Conservation (phyloP, 2,329 filamentous ascomycete genomes). For the Pestalotiopsis fici region DNA sequence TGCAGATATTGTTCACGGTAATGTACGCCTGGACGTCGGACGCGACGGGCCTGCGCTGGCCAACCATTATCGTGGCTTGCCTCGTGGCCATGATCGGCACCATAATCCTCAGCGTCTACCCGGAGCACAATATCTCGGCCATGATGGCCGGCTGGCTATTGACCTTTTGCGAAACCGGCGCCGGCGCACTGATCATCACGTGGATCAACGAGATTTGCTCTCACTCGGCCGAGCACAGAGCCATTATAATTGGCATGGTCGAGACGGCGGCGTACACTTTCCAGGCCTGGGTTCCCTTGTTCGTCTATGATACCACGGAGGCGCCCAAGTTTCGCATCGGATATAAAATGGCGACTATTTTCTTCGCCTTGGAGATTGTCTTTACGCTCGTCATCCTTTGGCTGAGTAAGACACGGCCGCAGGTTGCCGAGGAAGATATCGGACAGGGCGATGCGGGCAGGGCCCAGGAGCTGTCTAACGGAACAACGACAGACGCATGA, state of each 20-base stretch:
- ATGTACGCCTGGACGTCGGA: constrained; percentile 55
- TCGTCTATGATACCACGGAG: constrained; percentile 35
- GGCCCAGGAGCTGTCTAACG: background rate
- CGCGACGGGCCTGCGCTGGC: constrained; percentile 52
- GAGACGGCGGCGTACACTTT: constrained; percentile 45
- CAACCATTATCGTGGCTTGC: constrained; percentile 51
- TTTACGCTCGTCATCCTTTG: constrained; percentile 14
- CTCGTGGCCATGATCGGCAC: constrained; percentile 34
- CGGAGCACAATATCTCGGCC: constrained; percentile 30
- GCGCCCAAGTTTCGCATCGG: constrained; percentile 41
- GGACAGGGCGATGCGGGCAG: background rate
- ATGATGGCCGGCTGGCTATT: constrained; percentile 38
- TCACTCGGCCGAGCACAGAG: constrained; percentile 47
- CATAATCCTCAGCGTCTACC: constrained; percentile 34
- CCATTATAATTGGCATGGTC: constrained; percentile 50
- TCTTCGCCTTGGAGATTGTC: constrained; percentile 18
- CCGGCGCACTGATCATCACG: constrained; percentile 36
- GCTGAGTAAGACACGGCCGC: constrained; percentile 14
- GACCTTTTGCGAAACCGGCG: constrained; percentile 34
- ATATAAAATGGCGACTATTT: constrained; percentile 24
- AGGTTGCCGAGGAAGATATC: background rate
- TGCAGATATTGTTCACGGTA: constrained; percentile 50
- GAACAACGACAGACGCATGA: background rate
- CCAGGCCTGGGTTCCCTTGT: constrained; percentile 42
- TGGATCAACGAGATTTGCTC: constrained; percentile 50